phyloP scores from a whole-genome alignment of 2,329 filamentous ascomycete species.

The Aspergillus luchuensis region DNA sequence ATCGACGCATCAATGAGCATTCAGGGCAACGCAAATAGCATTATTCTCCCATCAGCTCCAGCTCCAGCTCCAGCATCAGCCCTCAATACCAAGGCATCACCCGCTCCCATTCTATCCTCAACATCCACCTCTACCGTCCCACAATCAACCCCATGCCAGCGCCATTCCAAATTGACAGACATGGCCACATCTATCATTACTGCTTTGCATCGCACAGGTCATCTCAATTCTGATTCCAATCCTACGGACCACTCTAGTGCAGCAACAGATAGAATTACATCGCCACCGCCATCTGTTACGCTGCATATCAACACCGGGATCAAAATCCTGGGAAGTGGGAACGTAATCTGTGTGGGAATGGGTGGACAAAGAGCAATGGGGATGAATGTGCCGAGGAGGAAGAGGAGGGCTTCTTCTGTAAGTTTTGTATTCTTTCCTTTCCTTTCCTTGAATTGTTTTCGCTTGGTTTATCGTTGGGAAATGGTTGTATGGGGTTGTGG shows the following conservation, averaged over 20 bases:
- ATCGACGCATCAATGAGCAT: constrained; percentile 41
- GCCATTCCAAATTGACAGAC: constrained; percentile 28
- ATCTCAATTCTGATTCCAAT: constrained; percentile 8
- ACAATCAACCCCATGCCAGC: constrained; percentile 23
- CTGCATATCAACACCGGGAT: constrained; percentile 34
- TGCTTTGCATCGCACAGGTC: constrained; percentile 23
- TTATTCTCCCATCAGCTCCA: constrained; percentile 28
- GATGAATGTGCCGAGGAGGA: background rate
- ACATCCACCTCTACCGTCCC: constrained; percentile 6
- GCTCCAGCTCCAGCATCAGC: background rate
- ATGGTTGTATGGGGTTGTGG: no score
- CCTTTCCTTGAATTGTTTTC: no score
- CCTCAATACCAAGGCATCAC: background rate
- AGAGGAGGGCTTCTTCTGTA: no score
- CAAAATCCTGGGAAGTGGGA: constrained; percentile 31
- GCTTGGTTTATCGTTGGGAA: no score
- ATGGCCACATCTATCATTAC: constrained; percentile 29
- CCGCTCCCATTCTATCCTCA: constrained; percentile 5
- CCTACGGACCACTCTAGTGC: constrained; percentile 1
- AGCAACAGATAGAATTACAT: background rate
- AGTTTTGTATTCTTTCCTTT: no score
- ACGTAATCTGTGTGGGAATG: constrained; percentile 25
- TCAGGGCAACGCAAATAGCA: constrained; percentile 36
- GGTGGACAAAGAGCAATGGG: no score
- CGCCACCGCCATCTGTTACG: constrained; percentile 16